phyloP scores from a whole-genome alignment of 768 basidiomycete genomes.

The Candolleomyces efflorescens region DNA sequence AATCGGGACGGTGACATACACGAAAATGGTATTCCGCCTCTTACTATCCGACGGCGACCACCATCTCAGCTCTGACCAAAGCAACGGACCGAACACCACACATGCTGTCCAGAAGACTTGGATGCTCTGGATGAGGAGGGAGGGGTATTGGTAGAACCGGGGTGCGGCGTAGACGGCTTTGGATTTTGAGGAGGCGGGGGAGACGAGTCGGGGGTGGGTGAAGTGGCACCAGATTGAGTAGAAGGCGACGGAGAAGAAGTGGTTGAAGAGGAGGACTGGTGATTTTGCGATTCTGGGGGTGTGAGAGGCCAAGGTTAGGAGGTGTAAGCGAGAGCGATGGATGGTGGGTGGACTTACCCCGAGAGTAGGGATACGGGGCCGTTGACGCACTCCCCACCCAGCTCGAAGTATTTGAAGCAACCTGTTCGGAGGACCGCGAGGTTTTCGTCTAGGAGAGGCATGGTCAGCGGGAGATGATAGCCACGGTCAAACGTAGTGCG shows the following conservation, averaged over 20 bases:
- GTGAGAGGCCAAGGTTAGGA: background rate
- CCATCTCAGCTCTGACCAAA: conserved; percentile 86
- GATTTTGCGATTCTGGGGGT: conserved; percentile 70
- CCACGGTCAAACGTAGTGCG: conserved; percentile 23
- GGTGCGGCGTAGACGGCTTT: conserved; percentile 41
- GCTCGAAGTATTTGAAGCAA: conserved; percentile 97
- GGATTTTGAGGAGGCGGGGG: conserved; percentile 13
- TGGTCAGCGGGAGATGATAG: conserved; percentile 1
- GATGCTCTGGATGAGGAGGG: conserved; percentile 53
- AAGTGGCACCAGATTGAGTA: conserved; percentile 93
- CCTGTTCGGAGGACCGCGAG: conserved; percentile 69
- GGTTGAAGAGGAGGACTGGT: conserved; percentile 75
- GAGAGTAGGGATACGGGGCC: conserved; percentile 90
- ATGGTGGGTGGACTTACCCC: conserved; percentile 50
- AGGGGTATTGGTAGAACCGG: conserved; percentile 62
- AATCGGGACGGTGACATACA: background rate
- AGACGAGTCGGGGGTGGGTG: conserved; percentile 38
- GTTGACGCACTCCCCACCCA: conserved; percentile 82
- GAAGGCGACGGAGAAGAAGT: conserved; percentile 95
- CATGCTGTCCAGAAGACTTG: conserved; percentile 87
- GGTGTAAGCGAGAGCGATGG: background rate
- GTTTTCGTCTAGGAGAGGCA: conserved; percentile 41
- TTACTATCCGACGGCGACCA: conserved; percentile 40
- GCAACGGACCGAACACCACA: conserved; percentile 80
- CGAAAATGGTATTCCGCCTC: conserved; percentile 5